A percentile compares a stretch with the other conserved stretches of the same genome.
Evolutionary conservation across 768 basidiomycete species (phyloP).

Genomic region (Thelephora aurantiotincta): DNA sequence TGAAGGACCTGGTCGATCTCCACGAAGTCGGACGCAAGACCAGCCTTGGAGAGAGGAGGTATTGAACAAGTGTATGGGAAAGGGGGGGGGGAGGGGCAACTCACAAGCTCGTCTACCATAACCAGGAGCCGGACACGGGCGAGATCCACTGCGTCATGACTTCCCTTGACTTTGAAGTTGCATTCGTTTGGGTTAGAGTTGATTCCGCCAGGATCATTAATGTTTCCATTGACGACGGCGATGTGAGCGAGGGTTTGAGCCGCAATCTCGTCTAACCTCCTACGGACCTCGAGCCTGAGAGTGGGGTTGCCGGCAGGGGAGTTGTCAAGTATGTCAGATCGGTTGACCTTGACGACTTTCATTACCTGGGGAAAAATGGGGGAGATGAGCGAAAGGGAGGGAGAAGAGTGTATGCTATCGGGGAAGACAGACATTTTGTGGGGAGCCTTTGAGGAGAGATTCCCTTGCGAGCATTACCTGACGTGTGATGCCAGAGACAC

Average conservation of each 20-base stretch:
- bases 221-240: constrained; percentile 80
- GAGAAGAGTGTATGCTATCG: no score
- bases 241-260: constrained; percentile 87
- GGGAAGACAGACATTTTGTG: constrained; percentile 48
- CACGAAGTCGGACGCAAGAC: constrained; percentile 78
- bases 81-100: constrained; percentile 17
- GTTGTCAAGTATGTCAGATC: constrained; percentile 80
- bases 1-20: constrained; percentile 95
- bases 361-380: not conserved
- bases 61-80: constrained; percentile 3
- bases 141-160: constrained; percentile 79
- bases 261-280: constrained; percentile 87
- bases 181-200: constrained; percentile 71
- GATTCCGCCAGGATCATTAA: constrained; percentile 65
- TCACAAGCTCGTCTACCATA: constrained; percentile 87
- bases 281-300: constrained; percentile 71
- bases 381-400: not conserved
- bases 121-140: constrained; percentile 85
- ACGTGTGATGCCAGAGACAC: constrained; percentile 82
- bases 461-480: constrained; percentile 87
- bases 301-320: constrained; percentile 63
- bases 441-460: constrained; percentile 79
- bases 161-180: constrained; percentile 82
- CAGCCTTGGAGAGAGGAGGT: constrained; percentile 41
- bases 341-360: constrained; percentile 62